Evolutionary conservation across 768 basidiomycete species (phyloP).

Genomic region (Termitomyces sp.): DNA sequence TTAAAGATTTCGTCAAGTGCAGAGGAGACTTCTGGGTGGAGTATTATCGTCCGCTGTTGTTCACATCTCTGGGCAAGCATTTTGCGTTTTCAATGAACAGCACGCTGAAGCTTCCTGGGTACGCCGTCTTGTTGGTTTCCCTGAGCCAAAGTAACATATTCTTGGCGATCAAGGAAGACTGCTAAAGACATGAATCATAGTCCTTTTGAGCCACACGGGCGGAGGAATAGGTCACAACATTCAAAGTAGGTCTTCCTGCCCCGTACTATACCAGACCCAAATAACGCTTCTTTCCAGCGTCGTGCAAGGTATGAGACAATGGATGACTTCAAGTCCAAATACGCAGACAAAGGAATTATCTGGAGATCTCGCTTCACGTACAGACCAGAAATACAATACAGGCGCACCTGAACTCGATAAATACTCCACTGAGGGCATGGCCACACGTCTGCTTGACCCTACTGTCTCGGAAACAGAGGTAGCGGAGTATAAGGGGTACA

Average conservation of each 20-base stretch:
- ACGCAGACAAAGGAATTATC: conserved; percentile 34
- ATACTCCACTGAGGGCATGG: conserved; percentile 55
- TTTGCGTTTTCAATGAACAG: conserved; percentile 94
- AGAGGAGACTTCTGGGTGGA: conserved; percentile 82
- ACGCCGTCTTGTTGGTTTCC: conserved; percentile 16
- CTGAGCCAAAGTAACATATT: neutral
- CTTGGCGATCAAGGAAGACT: conserved; percentile 48
- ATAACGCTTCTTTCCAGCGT: conserved; percentile 35
- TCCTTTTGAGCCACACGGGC: conserved; percentile 66
- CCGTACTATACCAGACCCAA: no score
- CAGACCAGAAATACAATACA: conserved; percentile 29
- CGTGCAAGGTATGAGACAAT: conserved; percentile 73
- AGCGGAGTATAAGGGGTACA: conserved; percentile 75
- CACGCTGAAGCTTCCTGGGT: conserved; percentile 81
- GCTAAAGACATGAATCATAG: conserved; percentile 63
- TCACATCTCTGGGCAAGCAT: conserved; percentile 82
- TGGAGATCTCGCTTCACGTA: conserved; percentile 29
- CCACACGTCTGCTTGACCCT: conserved; percentile 54
- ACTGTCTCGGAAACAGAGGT: conserved; percentile 59
- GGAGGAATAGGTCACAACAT: conserved; percentile 26
- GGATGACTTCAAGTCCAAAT: conserved; percentile 59
- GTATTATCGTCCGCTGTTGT: conserved; percentile 81
- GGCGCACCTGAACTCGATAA: conserved; percentile 29
- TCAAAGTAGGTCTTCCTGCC: conserved; percentile 22
- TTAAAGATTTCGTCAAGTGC: conserved; percentile 54